Conservation (phyloP, 805 yeast genomes). For the Cyberlindnera mycetangii region DNA sequence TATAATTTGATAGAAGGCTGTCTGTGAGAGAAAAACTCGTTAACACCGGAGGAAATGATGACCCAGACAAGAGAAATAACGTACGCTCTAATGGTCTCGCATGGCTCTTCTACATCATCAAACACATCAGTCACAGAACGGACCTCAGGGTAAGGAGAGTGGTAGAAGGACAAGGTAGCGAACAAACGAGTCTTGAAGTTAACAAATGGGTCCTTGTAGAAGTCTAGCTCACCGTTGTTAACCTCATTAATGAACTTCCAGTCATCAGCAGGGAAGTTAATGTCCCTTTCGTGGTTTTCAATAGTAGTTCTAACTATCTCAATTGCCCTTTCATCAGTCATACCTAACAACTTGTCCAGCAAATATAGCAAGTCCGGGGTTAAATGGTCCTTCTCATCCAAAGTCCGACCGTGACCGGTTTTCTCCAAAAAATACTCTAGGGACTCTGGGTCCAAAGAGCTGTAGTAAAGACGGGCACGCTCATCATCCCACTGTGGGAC, state of each 20-base stretch:
- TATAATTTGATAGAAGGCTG: conserved; percentile 46
- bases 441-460: conserved; percentile 6
- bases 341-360: conserved; percentile 11
- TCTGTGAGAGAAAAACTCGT: conserved; percentile 56
- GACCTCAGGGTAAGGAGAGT: conserved; percentile 65
- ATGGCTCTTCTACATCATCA: conserved; percentile 46
- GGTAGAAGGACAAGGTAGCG: conserved; percentile 26
- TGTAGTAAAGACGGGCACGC: conserved; percentile 8
- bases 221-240: conserved; percentile 4
- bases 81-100: conserved; percentile 46
- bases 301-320: conserved; percentile 34
- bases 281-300: conserved; percentile 44
- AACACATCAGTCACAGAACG: conserved; percentile 55
- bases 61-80: conserved; percentile 42
- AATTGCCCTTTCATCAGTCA: conserved; percentile 29
- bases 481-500: conserved; percentile 14
- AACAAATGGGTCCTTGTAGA: conserved; percentile 2
- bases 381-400: conserved; percentile 13
- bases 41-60: conserved; percentile 50
- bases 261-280: conserved; percentile 39
- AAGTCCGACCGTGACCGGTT: conserved; percentile 17
- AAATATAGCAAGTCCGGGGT: conserved; percentile 17
- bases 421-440: conserved; percentile 13
- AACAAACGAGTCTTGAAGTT: conserved; percentile 10
- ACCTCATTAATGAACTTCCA: conserved; percentile 12